Conservation (phyloP, 2,329 filamentous ascomycete genomes). For the Didymella sp. region DNA sequence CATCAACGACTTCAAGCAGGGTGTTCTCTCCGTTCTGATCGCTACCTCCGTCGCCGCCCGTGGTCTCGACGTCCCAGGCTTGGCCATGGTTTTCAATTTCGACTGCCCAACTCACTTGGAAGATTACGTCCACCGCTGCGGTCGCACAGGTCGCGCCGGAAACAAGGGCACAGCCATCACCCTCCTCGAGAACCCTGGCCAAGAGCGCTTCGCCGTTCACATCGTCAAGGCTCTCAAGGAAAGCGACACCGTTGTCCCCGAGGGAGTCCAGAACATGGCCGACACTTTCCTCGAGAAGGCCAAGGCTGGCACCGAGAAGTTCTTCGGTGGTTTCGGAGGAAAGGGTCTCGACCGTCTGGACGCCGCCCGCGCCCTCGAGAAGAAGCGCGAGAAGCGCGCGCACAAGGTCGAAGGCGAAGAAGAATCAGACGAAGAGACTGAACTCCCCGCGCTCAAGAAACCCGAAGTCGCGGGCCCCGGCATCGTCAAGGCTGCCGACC, state of each 20-base stretch:
- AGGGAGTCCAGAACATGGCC: slow-evolving; percentile 66
- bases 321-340: slow-evolving; percentile 85
- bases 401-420: slow-evolving; percentile 91
- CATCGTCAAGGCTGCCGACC: slow-evolving; percentile 40
- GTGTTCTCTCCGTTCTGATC: slow-evolving; percentile 86
- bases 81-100: slow-evolving; percentile 95
- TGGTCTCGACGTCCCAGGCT: slow-evolving; percentile 92
- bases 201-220: slow-evolving; percentile 88
- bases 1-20: slow-evolving; percentile 60
- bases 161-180: slow-evolving; percentile 95
- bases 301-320: slow-evolving; percentile 89
- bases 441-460: slow-evolving; percentile 64
- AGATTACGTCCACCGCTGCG: slow-evolving; percentile 94
- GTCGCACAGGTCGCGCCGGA: slow-evolving; percentile 91
- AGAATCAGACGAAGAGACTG: slow-evolving; percentile 78
- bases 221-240: slow-evolving; percentile 92
- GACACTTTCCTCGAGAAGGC: slow-evolving; percentile 85
- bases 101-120: slow-evolving; percentile 93
- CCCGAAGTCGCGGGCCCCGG: slow-evolving; percentile 54
- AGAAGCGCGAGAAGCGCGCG: slow-evolving; percentile 74
- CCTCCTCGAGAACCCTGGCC: slow-evolving; percentile 88
- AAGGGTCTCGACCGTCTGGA: slow-evolving; percentile 93
- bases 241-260: slow-evolving; percentile 83
- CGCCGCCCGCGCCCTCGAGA: slow-evolving; percentile 85
- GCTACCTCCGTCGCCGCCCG: slow-evolving; percentile 95